Percentiles rank a stretch among this genome's conserved stretches.
Conservation (phyloP, 495 filamentous ascomycete genomes). For the Talaromyces borbonicus region DNA sequence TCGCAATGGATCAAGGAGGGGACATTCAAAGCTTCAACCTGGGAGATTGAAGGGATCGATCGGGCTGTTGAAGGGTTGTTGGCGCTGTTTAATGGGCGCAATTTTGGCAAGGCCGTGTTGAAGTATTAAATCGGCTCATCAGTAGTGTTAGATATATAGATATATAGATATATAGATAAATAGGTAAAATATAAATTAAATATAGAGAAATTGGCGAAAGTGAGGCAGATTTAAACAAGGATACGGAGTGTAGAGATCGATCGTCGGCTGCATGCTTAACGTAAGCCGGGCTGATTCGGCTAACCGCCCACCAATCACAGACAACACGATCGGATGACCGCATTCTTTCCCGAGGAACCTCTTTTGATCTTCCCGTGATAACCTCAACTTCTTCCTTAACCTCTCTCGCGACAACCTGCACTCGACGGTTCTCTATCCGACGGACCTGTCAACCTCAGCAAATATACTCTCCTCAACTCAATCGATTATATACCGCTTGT, state of each 20-base stretch:
- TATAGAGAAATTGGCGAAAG: conserved; percentile 3
- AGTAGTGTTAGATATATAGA: neutral
- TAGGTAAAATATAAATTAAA: conserved; percentile 2
- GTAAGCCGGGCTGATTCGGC: conserved; percentile 33
- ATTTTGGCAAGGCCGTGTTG: conserved; percentile 85
- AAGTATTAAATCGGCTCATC: conserved; percentile 26
- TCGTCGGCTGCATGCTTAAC: conserved; percentile 7
- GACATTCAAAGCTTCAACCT: conserved; percentile 60
- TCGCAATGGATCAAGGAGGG: conserved; percentile 79
- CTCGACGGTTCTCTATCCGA: too few species aligned
- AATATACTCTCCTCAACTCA: conserved; percentile 7
- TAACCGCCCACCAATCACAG: conserved; percentile 34
- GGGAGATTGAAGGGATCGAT: conserved; percentile 72
- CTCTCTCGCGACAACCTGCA: too few species aligned
- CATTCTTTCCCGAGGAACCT: conserved; percentile 37
- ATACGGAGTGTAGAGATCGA: neutral
- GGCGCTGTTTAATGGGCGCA: conserved; percentile 82
- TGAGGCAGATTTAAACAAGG: neutral
- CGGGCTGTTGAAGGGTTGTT: conserved; percentile 69
- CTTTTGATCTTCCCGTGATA: conserved; percentile 9
- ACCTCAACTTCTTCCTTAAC: conserved; percentile 24
- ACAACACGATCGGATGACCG: conserved; percentile 30
- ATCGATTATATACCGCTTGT: conserved; percentile 6
- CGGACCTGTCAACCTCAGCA: too few species aligned
- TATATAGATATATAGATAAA: neutral